Base-by-base conservation (phyloP, 2,329 filamentous ascomycete genomes). In the Tricladium varicosporioides region DNA sequence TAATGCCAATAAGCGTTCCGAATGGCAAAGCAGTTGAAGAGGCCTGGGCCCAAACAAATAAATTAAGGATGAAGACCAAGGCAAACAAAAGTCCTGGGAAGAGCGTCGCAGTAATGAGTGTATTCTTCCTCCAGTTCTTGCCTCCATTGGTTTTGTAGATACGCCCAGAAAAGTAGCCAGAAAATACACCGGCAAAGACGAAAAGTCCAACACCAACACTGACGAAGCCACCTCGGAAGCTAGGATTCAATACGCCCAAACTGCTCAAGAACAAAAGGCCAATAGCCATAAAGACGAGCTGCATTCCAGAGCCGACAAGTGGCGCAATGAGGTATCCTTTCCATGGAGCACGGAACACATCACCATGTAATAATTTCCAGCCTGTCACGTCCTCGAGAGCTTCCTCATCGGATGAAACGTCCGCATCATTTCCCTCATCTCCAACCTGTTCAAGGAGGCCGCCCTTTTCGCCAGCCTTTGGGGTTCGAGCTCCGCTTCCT, bases 1-100 rank as follows among this genome's bases (percentile, higher is more conserved):
- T 73, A 2, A 96, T 82, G 7, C 78, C 87, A 32, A 94, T 69
- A 2, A 96, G 78, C 0, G 90, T 94, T 33, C 87, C 82, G 65
- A 96, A 92, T 0, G 91, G 91, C 33, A 96, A 86, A 1, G 91
- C 91, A 1, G 91, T 95, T 71, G 88, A 92, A 10, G 89, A 94
- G 0, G 91, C 89, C 73, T 95, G 90, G 0, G 90, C 87, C 91
- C 91, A 96, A 57, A 94, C 89, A 69, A 95, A 95, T 9, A 95
- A 78, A 71, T 96, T 95, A 58, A 95, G 80, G 50, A 93, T 80
- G 73, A 95, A 91, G 36, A 92, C 76, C 31, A 89, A 79, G 8
- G 80, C 77, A 69, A 95, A 95, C 0, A 89, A 75, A 5, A 94
- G 78, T 1, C 91, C 91, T 0, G 91, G 91, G 69, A 95, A 89